Evolutionary conservation across 2,329 filamentous ascomycete genomes (phyloP).

Genomic region (Calonectria pseudoturangicola): DNA sequence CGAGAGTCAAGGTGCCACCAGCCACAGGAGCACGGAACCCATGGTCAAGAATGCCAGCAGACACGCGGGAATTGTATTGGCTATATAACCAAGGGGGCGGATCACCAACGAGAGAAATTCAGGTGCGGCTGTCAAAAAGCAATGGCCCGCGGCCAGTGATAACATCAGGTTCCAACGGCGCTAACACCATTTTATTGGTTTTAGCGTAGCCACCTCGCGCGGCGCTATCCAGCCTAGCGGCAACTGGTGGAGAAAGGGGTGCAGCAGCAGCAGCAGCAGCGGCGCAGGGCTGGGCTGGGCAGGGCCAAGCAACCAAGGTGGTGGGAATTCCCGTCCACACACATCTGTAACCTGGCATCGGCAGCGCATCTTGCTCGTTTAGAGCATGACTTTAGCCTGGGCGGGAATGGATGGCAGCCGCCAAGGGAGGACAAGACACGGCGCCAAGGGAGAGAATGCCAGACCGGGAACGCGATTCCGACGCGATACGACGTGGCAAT

Average conservation of each 20-base stretch:
- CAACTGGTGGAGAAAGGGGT: slow-evolving; percentile 13
- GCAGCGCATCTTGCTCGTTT: too few species aligned
- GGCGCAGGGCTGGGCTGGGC: too few species aligned
- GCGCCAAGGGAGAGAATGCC: too few species aligned
- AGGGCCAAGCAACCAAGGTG: too few species aligned
- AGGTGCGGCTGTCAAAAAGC: slow-evolving; percentile 22
- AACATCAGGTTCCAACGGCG: background rate
- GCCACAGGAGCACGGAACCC: background rate
- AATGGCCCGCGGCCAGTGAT: slow-evolving; percentile 1
- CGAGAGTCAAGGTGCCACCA: slow-evolving; percentile 1
- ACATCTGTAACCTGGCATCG: too few species aligned
- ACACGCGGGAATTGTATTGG: background rate
- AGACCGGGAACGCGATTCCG: too few species aligned
- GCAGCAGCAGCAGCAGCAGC: too few species aligned
- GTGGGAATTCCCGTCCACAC: too few species aligned
- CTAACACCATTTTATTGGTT: slow-evolving; percentile 17
- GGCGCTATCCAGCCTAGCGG: slow-evolving; percentile 7
- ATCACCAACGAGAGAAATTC: background rate
- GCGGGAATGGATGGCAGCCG: too few species aligned
- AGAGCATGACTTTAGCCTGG: too few species aligned
- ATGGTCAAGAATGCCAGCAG: background rate
- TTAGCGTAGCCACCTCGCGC: background rate
- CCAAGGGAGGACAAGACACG: too few species aligned
- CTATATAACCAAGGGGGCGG: slow-evolving; percentile 17
- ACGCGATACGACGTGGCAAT: too few species aligned